Percentiles rank a stretch among this genome's conserved stretches.
Conservation (phyloP, 2,329 filamentous ascomycete genomes). For the Penicillium sp. region DNA sequence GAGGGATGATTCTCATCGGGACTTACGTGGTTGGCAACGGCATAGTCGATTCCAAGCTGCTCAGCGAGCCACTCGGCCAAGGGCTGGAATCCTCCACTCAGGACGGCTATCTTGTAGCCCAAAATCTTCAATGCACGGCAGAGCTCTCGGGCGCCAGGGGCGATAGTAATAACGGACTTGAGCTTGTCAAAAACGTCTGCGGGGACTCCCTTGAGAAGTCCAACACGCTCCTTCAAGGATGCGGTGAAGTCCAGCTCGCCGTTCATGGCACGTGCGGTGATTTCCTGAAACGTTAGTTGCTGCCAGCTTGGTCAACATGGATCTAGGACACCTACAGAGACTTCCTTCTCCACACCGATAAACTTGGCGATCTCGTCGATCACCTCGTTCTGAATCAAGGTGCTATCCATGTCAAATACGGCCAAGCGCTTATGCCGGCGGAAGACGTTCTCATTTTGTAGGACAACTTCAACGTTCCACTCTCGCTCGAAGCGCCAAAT, state of each 20-base stretch:
- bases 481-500: slow-evolving; percentile 82
- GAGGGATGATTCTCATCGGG: not conserved
- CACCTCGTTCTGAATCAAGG: slow-evolving; percentile 93
- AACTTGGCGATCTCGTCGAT: slow-evolving; percentile 91
- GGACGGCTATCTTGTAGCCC: slow-evolving; percentile 82
- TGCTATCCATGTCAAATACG: slow-evolving; percentile 99
- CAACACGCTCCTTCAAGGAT: slow-evolving; percentile 76
- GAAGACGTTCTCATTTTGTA: slow-evolving; percentile 72
- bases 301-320: not conserved
- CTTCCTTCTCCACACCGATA: slow-evolving; percentile 75
- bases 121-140: slow-evolving; percentile 71
- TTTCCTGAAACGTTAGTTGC: slow-evolving; percentile 49
- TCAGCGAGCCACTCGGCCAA: slow-evolving; percentile 81
- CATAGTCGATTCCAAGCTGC: slow-evolving; percentile 80
- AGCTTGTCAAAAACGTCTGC: slow-evolving; percentile 76
- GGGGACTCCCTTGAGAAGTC: slow-evolving; percentile 76
- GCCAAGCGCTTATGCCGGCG: slow-evolving; percentile 79
- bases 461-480: slow-evolving; percentile 81
- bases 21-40: slow-evolving; percentile 76
- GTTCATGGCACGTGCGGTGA: slow-evolving; percentile 92
- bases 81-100: slow-evolving; percentile 89
- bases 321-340: slow-evolving; percentile 54
- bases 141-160: slow-evolving; percentile 73
- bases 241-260: slow-evolving; percentile 90
- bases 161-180: slow-evolving; percentile 72